A percentile compares a stretch with the other conserved stretches of the same genome.
phyloP scores from a whole-genome alignment of 805 yeast species.

The Wickerhamomyces mucosus region DNA sequence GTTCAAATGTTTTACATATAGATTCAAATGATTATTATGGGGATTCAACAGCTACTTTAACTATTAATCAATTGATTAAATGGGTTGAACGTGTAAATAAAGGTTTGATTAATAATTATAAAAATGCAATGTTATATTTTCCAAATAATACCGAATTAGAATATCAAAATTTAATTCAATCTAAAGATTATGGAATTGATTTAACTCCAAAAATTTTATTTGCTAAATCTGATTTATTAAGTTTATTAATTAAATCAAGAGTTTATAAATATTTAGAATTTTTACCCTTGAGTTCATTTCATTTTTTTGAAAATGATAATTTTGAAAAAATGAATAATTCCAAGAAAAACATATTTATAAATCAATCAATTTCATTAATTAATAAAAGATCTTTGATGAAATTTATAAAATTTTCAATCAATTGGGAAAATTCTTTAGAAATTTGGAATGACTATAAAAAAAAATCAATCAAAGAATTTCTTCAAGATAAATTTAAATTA shows the following conservation, averaged over 20 bases:
- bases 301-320: constrained; percentile 86
- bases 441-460: constrained; percentile 48
- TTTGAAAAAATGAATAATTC: constrained; percentile 82
- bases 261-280: constrained; percentile 90
- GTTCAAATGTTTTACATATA: constrained; percentile 87
- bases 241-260: constrained; percentile 70
- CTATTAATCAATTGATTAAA: constrained; percentile 73
- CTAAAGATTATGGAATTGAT: constrained; percentile 81
- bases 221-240: constrained; percentile 80
- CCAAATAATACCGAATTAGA: constrained; percentile 52
- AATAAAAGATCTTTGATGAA: constrained; percentile 85
- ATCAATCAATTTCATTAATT: constrained; percentile 62
- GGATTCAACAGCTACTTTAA: constrained; percentile 75
- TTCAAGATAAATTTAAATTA: constrained; percentile 58
- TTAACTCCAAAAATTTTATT: constrained; percentile 80
- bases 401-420: constrained; percentile 78
- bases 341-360: constrained; percentile 89
- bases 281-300: constrained; percentile 80
- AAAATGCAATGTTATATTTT: constrained; percentile 72
- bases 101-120: constrained; percentile 28
- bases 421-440: constrained; percentile 51
- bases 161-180: constrained; percentile 12
- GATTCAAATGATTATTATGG: constrained; percentile 85
- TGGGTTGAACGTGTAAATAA: constrained; percentile 73
- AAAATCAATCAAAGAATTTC: constrained; percentile 48